Base-by-base conservation (phyloP, 2,329 filamentous ascomycete genomes). In the Penicillium psychrosexuale region DNA sequence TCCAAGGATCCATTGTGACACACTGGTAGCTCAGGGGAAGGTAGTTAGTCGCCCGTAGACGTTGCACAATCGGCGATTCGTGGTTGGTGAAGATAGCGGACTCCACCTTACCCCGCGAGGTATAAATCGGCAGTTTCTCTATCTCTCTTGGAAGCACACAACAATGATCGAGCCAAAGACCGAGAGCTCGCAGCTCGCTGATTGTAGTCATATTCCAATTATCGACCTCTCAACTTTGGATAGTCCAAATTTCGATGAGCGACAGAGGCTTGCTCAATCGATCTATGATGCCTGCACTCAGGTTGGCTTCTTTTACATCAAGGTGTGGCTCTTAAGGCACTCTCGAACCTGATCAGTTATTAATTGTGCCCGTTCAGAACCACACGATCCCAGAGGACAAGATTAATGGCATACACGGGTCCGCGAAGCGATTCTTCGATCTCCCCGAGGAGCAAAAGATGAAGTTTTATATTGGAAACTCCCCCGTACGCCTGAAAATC, bases 281-380 rank as follows among this genome's bases (percentile, higher is more conserved):
- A 71, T 80, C 15, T 70, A 74, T 8, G 74, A 58, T 38, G 66
- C 63, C 1, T 69, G 77, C 72, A 39, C 74, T 65, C 22, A 70
- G 61, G 55, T 76, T 38, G 76, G 78, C 4, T 80, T 79, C 61
- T 79, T 81, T 63, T 78, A 79, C 30, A 63, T 75, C 55, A 66
- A 73, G 53, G 55, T 66, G 56, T 3, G n/a, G 17, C 4, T 17
- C 11, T n/a, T 11, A 6, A 12, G 5, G n/a, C 13, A 5, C 8
- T 1, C 1, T 12, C 1, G 9, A 22, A 5, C 12, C 1, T 8
- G 7, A 7, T 17, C 39, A 2, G 11, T 3, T 28, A 19, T 9
- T 43, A 13, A 42, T 5, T 2, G 1, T 17, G 13, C 8, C 8
- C 6, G 4, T 15, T 5, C 11, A 67, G 66, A 65, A 66, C 43